Base-by-base conservation (phyloP, 805 yeast genomes). In the Lachancea cidri region DNA sequence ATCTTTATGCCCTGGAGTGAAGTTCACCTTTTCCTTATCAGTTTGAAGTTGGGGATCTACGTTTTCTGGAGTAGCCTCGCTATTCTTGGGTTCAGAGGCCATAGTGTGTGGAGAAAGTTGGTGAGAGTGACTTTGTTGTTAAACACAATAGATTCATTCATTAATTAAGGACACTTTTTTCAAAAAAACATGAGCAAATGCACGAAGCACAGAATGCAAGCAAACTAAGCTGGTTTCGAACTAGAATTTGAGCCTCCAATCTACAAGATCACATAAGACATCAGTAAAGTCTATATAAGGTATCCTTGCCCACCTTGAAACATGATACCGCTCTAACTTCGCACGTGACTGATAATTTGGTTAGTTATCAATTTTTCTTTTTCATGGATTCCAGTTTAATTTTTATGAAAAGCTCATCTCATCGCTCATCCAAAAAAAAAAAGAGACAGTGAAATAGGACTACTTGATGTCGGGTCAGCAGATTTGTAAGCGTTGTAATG, bases 401-500 rank as follows among this genome's bases (percentile, higher is more conserved):
- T n/a, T n/a, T n/a, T n/a, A n/a, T n/a, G n/a, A n/a, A n/a, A n/a
- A n/a, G n/a, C n/a, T 11, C 27, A 22, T 22, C 27, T 22, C 27
- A 22, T 22, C 27, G 27, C 7, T 22, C 27, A 22, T 7, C 27
- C 11, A 22, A 7, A 7, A 7, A 7, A 7, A 22, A 11, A 22
- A 7, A 22, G 7, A 7, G 11, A 22, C 27, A n/a, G n/a, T n/a
- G 27, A 22, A 22, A 22, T 7, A 7, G 8, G 17, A 16, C 32
- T 15, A 8, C 31, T 15, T 24, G 8, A 17, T 5, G 33, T 16
- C 32, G 11, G 5, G 4, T 25, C 9, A 15, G n/a, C 5, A n/a
- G 8, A 9, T 38, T 2, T 52, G 65, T 41, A 47, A 52, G 37
- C 54, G 64, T 32, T 61, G 65, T 36, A 43, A 49, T 13, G 37